phyloP scores from a whole-genome alignment of 192 early-diverging fungal genomes.

The Chytriomyces sp. region DNA sequence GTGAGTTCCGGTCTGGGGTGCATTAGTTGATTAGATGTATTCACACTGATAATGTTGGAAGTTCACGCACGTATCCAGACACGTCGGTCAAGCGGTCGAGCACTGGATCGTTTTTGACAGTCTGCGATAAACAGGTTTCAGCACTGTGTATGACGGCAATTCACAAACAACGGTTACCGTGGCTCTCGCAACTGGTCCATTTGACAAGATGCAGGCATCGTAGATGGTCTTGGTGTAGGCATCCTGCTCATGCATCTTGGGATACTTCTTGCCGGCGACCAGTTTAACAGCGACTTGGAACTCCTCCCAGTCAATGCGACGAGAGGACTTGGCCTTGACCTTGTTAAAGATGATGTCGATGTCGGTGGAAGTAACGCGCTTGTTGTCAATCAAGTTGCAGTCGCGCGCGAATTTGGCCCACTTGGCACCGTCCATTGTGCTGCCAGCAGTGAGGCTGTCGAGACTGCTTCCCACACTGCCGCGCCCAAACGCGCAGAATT shows the following conservation, averaged over 20 bases:
- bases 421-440: background rate
- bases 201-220: conserved; percentile 27
- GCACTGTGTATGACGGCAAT: background rate
- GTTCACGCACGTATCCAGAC: conserved; percentile 42
- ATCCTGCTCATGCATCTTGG: conserved; percentile 43
- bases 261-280: conserved; percentile 56
- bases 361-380: conserved; percentile 54
- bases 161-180: conserved; percentile 21
- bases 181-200: conserved; percentile 15
- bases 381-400: conserved; percentile 52
- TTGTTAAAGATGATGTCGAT: conserved; percentile 45
- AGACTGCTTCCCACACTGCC: background rate
- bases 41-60: background rate
- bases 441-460: background rate
- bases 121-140: conserved; percentile 10
- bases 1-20: conserved; percentile 56
- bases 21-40: background rate
- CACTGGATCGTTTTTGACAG: conserved; percentile 45
- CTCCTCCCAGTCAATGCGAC: conserved; percentile 52
- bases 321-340: conserved; percentile 54
- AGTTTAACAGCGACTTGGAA: conserved; percentile 49
- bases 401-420: conserved; percentile 59
- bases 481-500: background rate
- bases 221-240: conserved; percentile 38
- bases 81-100: conserved; percentile 49